Conservation (phyloP, 306 rosid genomes). For the Adenanthera pavonina region DNA sequence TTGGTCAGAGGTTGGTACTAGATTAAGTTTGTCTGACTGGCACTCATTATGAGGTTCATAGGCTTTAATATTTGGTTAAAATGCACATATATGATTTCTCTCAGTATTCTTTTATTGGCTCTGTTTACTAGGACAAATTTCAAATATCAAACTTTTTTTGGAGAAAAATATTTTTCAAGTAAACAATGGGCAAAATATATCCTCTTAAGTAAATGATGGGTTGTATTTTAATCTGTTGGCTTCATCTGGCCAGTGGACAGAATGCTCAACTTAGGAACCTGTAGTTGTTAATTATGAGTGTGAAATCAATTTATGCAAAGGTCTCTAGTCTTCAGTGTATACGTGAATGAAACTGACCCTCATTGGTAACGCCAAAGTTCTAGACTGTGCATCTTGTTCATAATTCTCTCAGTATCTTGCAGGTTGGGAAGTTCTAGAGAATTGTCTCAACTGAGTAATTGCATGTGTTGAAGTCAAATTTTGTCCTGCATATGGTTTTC, state of each 20-base stretch:
- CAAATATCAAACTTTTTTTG: not conserved
- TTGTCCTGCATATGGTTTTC: conserved; percentile 2
- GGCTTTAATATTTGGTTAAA: not conserved
- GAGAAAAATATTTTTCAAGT: not conserved
- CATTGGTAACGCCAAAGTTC: not conserved
- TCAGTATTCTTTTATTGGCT: conserved; percentile 6
- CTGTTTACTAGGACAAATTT: conserved; percentile 10
- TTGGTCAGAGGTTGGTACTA: conserved; percentile 8
- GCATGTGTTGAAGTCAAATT: not conserved
- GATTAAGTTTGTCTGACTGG: not conserved
- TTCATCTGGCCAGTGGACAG: not conserved
- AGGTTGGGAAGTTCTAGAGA: conserved; percentile 2
- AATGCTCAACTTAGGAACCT: not conserved
- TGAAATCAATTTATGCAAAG: not conserved
- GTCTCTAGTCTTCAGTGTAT: not conserved
- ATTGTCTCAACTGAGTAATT: not conserved
- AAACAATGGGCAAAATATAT: not conserved
- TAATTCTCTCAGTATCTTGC: not conserved
- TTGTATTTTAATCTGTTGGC: not conserved
- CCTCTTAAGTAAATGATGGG: not conserved
- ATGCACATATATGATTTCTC: not conserved
- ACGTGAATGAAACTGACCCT: conserved; percentile 20
- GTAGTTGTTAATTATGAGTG: not conserved
- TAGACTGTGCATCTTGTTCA: conserved; percentile 12
- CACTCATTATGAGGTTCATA: conserved; percentile 6